Conservation (phyloP, 106 monocot species). For the Allium cepa region DNA sequence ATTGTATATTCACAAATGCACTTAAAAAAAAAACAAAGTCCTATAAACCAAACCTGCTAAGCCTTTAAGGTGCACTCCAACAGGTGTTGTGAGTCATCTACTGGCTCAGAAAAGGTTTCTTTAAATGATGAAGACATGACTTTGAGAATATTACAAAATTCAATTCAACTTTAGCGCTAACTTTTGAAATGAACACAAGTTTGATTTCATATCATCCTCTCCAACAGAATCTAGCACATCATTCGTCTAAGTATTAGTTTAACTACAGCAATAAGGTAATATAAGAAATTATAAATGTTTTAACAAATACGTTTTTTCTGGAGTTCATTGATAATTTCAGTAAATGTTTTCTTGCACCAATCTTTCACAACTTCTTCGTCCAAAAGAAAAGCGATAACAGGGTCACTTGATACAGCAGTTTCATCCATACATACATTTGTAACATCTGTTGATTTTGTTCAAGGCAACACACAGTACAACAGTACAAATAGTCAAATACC, state of each 20-base stretch:
- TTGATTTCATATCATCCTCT: slow-evolving; percentile 37
- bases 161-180: too few species aligned
- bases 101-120: slow-evolving; percentile 33
- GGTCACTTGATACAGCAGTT: slow-evolving; percentile 93
- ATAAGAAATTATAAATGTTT: not conserved
- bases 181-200: slow-evolving; percentile 39
- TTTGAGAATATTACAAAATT: slow-evolving; percentile 77
- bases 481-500: not conserved
- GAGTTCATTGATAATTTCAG: slow-evolving; percentile 34
- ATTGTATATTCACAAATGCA: too few species aligned
- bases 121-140: slow-evolving; percentile 67
- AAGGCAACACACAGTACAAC: slow-evolving; percentile 30
- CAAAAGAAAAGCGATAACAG: slow-evolving; percentile 83
- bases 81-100: slow-evolving; percentile 61
- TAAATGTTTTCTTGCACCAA: slow-evolving; percentile 76
- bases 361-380: slow-evolving; percentile 97
- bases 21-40: not conserved
- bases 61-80: slow-evolving; percentile 56
- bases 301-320: slow-evolving; percentile 62
- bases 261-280: not conserved
- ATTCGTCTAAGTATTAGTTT: slow-evolving; percentile 8
- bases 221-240: slow-evolving; percentile 33
- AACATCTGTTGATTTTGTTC: slow-evolving; percentile 54
- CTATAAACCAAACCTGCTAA: slow-evolving; percentile 66
- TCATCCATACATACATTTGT: slow-evolving; percentile 97